Evolutionary conservation across 768 basidiomycete species (phyloP), one percentile per base, ranked within the genome.

Genomic region (Gyrodon lividus): DNA sequence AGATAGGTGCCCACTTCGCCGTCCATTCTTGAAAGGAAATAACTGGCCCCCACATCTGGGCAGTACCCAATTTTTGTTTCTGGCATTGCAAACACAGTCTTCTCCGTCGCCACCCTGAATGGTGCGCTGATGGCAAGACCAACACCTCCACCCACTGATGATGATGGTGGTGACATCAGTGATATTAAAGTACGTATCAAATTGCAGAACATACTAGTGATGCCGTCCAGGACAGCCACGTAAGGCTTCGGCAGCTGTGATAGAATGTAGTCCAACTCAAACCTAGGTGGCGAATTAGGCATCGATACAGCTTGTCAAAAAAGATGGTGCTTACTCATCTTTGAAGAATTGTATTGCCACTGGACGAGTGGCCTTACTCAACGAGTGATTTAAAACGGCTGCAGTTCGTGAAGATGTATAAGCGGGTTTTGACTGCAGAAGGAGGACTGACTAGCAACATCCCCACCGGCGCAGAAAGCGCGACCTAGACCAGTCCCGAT

Each of bases 1-100:
- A 98, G 82, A 73, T 96, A 99, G n/a, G 92, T 88, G 37, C 97
- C 97, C 40, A 98, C 64, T 58, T 92, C 77, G 10, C 97, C 97
- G 63, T 99, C 97, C 54, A 98, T 71, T 57, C 86, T 82, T 33
- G 93, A 86, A 44, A 99, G 74, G 74, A 93, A 95, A 72, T 83
- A 90, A 60, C 82, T 93, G 24, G 87, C 88, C 17, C 97, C 97
- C 22, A 99, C 95, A 70, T 99, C 96, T 24, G 96, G 95, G 57
- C 74, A 83, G 65, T 90, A 92, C 39, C 88, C 89, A 61, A 94
- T 93, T 62, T 88, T 89, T 12, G 90, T 93, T 74, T 99, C 97
- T 14, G 97, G 97, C 97, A 98, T 98, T 6, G 93, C 87, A 66
- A 98, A 90, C 1, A 80, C 52, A 0, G 95, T 97, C 23, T 88